A percentile compares a stretch with the other conserved stretches of the same genome.
Conservation (phyloP, 2,329 filamentous ascomycete species). For the Acrocalymma vagum region DNA sequence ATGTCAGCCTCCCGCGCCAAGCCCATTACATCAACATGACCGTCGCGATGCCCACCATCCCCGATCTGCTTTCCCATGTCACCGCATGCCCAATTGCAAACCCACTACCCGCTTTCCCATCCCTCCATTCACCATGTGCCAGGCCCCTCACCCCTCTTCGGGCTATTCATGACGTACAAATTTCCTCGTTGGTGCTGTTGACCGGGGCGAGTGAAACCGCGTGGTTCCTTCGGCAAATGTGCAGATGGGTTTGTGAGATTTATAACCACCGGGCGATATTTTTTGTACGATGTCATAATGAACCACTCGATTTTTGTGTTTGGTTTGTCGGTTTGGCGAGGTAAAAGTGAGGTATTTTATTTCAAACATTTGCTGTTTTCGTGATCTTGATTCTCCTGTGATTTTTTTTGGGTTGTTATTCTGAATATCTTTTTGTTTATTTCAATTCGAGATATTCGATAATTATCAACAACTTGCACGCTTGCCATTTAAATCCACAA, state of each 20-base stretch:
- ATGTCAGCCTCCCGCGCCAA: constrained; percentile 14
- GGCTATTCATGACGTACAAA: constrained; percentile 39
- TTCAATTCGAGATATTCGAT: too few species aligned
- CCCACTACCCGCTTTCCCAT: constrained; percentile 12
- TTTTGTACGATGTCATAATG: too few species aligned
- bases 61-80: constrained; percentile 22
- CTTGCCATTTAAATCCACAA: too few species aligned
- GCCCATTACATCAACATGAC: constrained; percentile 41
- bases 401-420: constrained; percentile 12
- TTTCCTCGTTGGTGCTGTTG: constrained; percentile 33
- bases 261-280: too few species aligned
- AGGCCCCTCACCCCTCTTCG: constrained; percentile 25
- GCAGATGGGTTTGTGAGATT: too few species aligned
- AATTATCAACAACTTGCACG: too few species aligned
- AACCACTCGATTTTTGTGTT: too few species aligned
- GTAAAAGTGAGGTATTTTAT: too few species aligned
- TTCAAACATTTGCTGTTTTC: too few species aligned
- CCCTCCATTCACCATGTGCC: constrained; percentile 13
- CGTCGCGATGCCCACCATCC: constrained; percentile 21
- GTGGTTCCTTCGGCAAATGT: constrained; percentile 28
- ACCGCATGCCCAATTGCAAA: constrained; percentile 27
- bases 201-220: constrained; percentile 28
- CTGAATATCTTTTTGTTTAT: too few species aligned
- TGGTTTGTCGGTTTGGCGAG: constrained; percentile 21
- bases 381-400: not conserved